Conservation (phyloP, 441 rosid genomes). For the Populus tomentosa region DNA sequence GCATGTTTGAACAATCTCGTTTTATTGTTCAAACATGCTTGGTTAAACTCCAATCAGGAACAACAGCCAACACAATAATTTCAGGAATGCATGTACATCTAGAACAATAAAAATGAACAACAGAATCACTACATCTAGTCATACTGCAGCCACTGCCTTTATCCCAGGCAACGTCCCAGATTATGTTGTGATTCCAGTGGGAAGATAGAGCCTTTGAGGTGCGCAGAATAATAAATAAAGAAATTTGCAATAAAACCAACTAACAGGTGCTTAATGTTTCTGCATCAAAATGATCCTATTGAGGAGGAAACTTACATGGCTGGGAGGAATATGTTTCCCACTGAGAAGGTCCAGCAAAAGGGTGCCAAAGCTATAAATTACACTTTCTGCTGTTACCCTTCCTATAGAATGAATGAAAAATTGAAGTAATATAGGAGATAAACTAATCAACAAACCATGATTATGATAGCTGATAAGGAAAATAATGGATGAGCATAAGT, state of each 20-base stretch:
- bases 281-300: background rate
- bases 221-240: background rate
- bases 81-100: background rate
- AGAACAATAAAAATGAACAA: background rate
- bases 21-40: background rate
- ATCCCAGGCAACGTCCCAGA: background rate
- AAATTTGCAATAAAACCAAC: background rate
- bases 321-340: constrained; percentile 94
- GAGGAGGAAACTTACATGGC: constrained; percentile 57
- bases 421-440: background rate
- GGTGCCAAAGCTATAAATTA: constrained; percentile 86
- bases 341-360: constrained; percentile 87
- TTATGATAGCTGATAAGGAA: background rate
- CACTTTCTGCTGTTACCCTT: constrained; percentile 82
- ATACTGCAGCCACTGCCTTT: background rate
- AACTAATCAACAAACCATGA: background rate
- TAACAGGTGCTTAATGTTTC: background rate
- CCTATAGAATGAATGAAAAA: constrained; percentile 44
- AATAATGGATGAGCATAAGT: background rate
- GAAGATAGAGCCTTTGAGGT: background rate
- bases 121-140: background rate
- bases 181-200: background rate
- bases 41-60: background rate
- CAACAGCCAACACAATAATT: constrained; percentile 1
- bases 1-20: background rate